Evolutionary conservation across 768 basidiomycete species (phyloP), one percentile per base, ranked within the genome.

Genomic region (Pisolithus albus): DNA sequence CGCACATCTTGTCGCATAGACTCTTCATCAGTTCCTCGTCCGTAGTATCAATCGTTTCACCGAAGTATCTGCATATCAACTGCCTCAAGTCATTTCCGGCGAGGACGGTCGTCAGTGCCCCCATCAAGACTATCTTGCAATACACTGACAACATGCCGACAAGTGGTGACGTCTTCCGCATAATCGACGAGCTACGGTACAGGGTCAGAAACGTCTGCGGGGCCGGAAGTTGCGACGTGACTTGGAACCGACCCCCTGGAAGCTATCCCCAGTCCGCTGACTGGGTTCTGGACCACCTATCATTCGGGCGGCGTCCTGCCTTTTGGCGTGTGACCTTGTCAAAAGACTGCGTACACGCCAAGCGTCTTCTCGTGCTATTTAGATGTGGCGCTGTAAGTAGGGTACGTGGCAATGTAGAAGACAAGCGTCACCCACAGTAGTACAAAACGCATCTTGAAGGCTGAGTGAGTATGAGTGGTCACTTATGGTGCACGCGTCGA

Each of bases 41-140:
- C 10, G 60, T 64, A 7, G 68, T 59, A 55, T 86, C 75, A 36
- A 89, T 78, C 0, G 59, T 54, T 66, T 92, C 90, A 1, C 86
- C 90, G 56, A 92, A 92, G 62, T 88, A 89, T 43, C 79, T 80
- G 60, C 90, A 91, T 52, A 92, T 83, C 2, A 76, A 72, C 86
- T 91, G 47, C 43, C 26, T 18, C 30, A 16, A 21, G 36, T 43
- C 10, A 39, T 34, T 40, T 2, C 40, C 40, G 18, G 46, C 4
- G 26, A 28, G 7, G 41, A 9, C 8, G 41, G 5, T 15, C 11
- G 43, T 15, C 26, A 38, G 26, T 23, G 24, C 23, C 26, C 23
- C 5, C 16, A 21, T 1, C 11, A 30, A 34, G 19, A 7, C 9
- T 32, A 16, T 16, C 41, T 47, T 8, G 9, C 16, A 34, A 34